Base-by-base conservation (phyloP, 2,329 filamentous ascomycete species). In the Cercospora sp. region DNA sequence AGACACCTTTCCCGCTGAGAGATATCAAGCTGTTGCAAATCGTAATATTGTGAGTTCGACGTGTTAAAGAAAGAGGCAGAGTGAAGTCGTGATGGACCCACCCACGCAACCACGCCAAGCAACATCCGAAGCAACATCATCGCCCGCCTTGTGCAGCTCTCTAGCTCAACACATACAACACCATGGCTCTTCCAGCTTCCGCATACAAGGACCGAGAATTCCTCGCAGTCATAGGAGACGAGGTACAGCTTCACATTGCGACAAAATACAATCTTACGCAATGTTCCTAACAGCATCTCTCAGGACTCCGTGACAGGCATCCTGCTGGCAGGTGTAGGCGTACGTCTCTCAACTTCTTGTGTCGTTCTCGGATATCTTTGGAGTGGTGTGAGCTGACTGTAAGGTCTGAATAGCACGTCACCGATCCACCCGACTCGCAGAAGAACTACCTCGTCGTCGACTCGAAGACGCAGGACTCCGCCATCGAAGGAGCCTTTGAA, bases 401-500 rank as follows among this genome's bases (percentile, higher is more conserved):
- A 10, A 8, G 23, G 23, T 3, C 6, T 1, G 8, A 1, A 1
- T 72, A 97, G 94, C 94, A 98, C 80, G 94, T 98, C 71, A 96
- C 93, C 16, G 86, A 90, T 64, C 91, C 92, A 6, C 92, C 94
- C 55, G 93, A 96, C 78, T 87, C 91, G 45, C 91, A 97, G 79
- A 96, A 97, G 85, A 99, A 99, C 86, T 99, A 97, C 83, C 89
- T 99, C 9, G 93, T 99, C 66, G 95, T 99, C 70, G 94, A 99
- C 81, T 84, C 82, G 79, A 98, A 98, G 86, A 99, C 94, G 42
- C 93, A 97, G 73, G 95, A 87, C 63, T 84, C 91, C 3, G 85
- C 91, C 66, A 97, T 99, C 77, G 95, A 98, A 81, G 87, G 89
- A 39, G 91, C 94, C 9, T 99, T 99, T 79, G 91, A 96, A 72